Evolutionary conservation across 1,139 yeast genomes (phyloP), one percentile per base, ranked within the genome.

Genomic region (Debaryomyces subglobosus): DNA sequence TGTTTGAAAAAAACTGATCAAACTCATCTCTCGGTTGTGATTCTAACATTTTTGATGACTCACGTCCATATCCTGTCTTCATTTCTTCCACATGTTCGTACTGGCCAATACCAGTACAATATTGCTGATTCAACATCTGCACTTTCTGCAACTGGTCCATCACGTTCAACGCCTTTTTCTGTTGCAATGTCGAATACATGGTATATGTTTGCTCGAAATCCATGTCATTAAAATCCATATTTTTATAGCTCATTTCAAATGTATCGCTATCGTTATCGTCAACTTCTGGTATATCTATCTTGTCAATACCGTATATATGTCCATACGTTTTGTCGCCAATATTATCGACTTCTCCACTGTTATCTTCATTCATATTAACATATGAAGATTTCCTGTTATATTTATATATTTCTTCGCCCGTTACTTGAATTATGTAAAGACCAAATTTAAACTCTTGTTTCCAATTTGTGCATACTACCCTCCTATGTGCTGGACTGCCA

Each of bases 141-240:
- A 70, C 75, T 54, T 64, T 67, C 51, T 72, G 73, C 52, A 76
- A 67, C 49, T 66, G 70, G 50, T 74, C 78, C 35, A 75, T 64
- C 24, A 71, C 71, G 27, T 58, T 58, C 32, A 65, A 45, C 20
- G 77, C 77, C 43, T 68, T 64, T 47, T 72, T 73, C 45, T 74
- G 77, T 56, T 74, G 79, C 45, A 74, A 59, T 40, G 63, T 65
- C 39, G 68, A 62, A 57, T 74, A 76, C 73, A 73, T 71, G 33
- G 64, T 57, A 55, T 72, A 76, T 21, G 79, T 79, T 59, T 74
- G 78, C 61, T 76, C 80, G 48, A 76, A 75, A 51, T 75, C 76
- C 79, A 76, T 75, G 59, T 74, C 79, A 15, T 29, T 30, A 25
- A 43, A 37, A 12, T 37, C 34, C 36, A 34, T 20, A 24, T 36